phyloP scores from a whole-genome alignment of 2,329 filamentous ascomycete species.

The Fragosphaeria purpurea region DNA sequence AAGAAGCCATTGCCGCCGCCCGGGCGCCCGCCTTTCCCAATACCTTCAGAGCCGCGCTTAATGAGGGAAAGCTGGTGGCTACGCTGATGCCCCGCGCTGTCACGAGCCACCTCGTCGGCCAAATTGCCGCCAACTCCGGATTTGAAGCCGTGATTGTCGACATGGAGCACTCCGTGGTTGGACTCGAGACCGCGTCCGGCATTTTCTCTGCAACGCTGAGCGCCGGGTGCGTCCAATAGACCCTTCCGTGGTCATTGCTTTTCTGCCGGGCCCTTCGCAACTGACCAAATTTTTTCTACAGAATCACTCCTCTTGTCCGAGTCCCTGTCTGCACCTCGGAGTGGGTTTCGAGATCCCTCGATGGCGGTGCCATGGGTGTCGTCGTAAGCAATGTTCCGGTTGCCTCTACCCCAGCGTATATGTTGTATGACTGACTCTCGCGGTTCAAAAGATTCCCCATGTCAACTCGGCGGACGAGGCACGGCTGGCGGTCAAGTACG shows the following conservation, averaged over 20 bases:
- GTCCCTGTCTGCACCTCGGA: background rate
- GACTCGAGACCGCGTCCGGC: background rate
- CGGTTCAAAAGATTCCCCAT: background rate
- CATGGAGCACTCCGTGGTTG: constrained; percentile 1
- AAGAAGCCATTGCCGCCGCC: background rate
- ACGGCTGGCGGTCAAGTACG: background rate
- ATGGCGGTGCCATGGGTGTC: background rate
- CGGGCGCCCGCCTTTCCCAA: background rate
- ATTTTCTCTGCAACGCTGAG: background rate
- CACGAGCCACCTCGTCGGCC: background rate
- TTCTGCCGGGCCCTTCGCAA: no score
- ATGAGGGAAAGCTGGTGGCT: background rate
- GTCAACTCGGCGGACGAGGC: constrained; percentile 1
- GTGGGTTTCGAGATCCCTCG: background rate
- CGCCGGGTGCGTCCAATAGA: background rate
- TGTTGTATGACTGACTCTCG: no score
- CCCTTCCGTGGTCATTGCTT: no score
- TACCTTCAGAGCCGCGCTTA: background rate
- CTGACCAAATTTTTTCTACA: no score
- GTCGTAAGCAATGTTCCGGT: background rate
- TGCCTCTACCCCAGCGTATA: no score
- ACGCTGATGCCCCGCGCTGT: constrained; percentile 1
- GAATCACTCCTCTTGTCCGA: background rate
- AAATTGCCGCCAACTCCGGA: constrained; percentile 1
- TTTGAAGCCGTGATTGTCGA: constrained; percentile 2